phyloP scores from a whole-genome alignment of 805 yeast species.

The Saccharomyces kudriavzevii region DNA sequence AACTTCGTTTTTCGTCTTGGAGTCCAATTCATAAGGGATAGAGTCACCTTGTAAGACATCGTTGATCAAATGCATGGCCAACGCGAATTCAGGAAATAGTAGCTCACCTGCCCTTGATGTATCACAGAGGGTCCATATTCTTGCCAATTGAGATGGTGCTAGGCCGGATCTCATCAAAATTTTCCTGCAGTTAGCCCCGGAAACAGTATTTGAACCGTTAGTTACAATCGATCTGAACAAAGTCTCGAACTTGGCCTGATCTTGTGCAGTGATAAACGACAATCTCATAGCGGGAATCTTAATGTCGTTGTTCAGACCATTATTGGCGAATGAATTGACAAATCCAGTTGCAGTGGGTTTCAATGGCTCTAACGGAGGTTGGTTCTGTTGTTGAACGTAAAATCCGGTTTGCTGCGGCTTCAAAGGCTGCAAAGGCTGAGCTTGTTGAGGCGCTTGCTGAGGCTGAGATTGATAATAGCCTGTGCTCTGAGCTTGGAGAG shows the following conservation, averaged over 20 bases:
- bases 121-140: constrained; percentile 88
- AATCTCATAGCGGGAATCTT: constrained; percentile 71
- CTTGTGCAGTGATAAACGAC: constrained; percentile 75
- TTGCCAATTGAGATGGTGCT: constrained; percentile 65
- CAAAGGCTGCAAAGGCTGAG: constrained; percentile 29
- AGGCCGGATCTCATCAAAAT: constrained; percentile 75
- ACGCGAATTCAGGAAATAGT: constrained; percentile 88
- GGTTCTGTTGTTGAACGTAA: constrained; percentile 30
- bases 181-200: constrained; percentile 68
- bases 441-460: constrained; percentile 16
- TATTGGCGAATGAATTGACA: constrained; percentile 34
- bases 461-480: constrained; percentile 5
- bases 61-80: constrained; percentile 82
- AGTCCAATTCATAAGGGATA: constrained; percentile 66
- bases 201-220: constrained; percentile 40
- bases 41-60: constrained; percentile 68
- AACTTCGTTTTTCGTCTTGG: constrained; percentile 72
- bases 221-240: constrained; percentile 74
- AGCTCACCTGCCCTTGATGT: constrained; percentile 77
- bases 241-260: constrained; percentile 80
- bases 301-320: constrained; percentile 46
- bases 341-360: constrained; percentile 43
- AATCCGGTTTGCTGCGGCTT: constrained; percentile 39
- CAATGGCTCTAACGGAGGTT: constrained; percentile 26
- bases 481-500: constrained; percentile 18